Base-by-base conservation (phyloP, 306 rosid genomes). In the Malus fusca region DNA sequence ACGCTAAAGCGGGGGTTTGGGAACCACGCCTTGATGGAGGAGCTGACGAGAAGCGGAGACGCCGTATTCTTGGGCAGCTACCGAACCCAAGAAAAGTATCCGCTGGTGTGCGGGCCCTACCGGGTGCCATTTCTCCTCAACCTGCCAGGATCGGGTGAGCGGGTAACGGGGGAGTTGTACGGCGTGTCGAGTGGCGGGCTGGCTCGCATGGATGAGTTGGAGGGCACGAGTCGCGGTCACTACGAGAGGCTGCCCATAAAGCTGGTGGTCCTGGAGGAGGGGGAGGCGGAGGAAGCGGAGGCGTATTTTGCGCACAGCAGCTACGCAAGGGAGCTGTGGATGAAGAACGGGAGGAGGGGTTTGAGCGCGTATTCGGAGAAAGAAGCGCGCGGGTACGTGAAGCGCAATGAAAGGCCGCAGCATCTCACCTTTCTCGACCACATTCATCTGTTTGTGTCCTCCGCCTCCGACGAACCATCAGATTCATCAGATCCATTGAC, bases 81-180 rank as follows among this genome's bases (percentile, higher is more conserved):
- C 85, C 81, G 83, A 9, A 88, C 94, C 56, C 33, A 76, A 9
- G 78, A 22, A 48, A 72, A 55, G 1, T 87, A 79, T 68, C 97
- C 97, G 0, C 94, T 88, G 44, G 92, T 91, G 4, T 91, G 93
- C 37, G 98, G 98, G 21, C 91, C 97, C 31, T 88, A 87, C 82
- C 75, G 84, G 4, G 96, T 91, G n/a, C 96, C 96, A 1, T 91
- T 89, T 74, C 91, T 93, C 43, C 78, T 93, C 68, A 88, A 88
- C 82, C n/a, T 90, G 7, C 85, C 84, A 70, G 93, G 92, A 6
- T 84, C 87, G 11, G 92, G 91, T 48, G 82, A 85, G 56, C 48
- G 56, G 2, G 96, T 89, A 4, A 22, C 21, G 23, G 98, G 98
- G 71, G 96, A 93, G 80, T 61, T 93, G 22, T 93, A 93, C 81